phyloP scores from a whole-genome alignment of 805 yeast species.

The Yarrowia sp. region DNA sequence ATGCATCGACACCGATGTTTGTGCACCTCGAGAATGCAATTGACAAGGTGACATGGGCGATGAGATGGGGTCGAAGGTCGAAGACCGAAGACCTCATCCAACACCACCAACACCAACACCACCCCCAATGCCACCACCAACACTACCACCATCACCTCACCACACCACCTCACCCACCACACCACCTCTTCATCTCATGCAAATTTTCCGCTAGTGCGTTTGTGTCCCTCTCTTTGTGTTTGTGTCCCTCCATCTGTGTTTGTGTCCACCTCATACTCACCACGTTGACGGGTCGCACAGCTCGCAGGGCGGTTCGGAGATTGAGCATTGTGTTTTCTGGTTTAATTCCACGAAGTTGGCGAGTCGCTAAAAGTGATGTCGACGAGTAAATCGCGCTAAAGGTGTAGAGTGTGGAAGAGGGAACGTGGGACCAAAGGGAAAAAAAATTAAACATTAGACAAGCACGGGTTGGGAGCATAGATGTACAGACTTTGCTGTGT shows the following conservation, averaged over 20 bases:
- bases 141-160: no score
- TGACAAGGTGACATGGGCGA: no score
- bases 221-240: neutral
- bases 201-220: neutral
- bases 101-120: no score
- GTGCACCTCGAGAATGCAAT: no score
- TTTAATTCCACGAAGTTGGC: neutral
- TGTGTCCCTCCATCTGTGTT: neutral
- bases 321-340: conserved; percentile 22
- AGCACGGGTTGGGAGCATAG: conserved; percentile 12
- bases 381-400: conserved; percentile 26
- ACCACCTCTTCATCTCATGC: no score
- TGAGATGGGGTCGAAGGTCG: no score
- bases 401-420: conserved; percentile 11
- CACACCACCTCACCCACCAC: no score
- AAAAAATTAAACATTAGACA: conserved; percentile 8
- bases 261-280: conserved; percentile 11
- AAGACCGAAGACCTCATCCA: no score
- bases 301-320: conserved; percentile 26
- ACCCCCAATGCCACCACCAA: no score
- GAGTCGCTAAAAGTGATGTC: neutral
- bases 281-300: conserved; percentile 20
- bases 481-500: conserved; percentile 8
- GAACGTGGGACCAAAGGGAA: conserved; percentile 14
- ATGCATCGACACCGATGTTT: no score